Conservation (phyloP, 768 basidiomycete species). For the Porpolomopsis calyptriformis region DNA sequence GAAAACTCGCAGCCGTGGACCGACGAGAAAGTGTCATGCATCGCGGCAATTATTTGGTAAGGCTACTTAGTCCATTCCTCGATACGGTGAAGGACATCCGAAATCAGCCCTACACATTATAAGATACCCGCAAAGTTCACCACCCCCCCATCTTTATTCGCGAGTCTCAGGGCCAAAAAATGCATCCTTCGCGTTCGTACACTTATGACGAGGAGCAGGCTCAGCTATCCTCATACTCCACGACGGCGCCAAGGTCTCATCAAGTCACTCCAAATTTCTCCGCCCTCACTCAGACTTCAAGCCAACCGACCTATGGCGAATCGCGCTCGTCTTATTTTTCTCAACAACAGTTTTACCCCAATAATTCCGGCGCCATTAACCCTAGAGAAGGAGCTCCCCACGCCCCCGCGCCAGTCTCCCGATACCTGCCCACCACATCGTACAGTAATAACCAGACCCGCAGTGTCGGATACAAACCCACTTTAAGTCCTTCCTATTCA, state of each 20-base stretch:
- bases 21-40: neutral
- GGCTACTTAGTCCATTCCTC: neutral
- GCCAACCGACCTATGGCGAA: neutral
- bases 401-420: neutral
- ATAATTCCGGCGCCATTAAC: neutral
- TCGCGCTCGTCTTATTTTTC: neutral
- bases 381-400: neutral
- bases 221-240: constrained; percentile 16
- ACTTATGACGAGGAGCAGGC: constrained; percentile 29
- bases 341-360: neutral
- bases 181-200: constrained; percentile 33
- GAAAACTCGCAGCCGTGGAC: constrained; percentile 1
- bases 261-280: neutral
- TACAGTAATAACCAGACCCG: neutral
- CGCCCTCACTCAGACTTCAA: neutral
- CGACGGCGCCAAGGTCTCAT: neutral
- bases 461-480: too few species aligned
- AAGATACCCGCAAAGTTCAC: neutral
- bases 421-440: neutral
- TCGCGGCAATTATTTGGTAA: constrained; percentile 7
- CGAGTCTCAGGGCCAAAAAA: constrained; percentile 13
- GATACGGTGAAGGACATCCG: too few species aligned
- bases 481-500: too few species aligned
- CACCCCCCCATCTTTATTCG: neutral
- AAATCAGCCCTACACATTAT: too few species aligned